Evolutionary conservation across 2,329 filamentous ascomycete species (phyloP), one percentile per base, ranked within the genome.

Genomic region (Fusarium anguioides): DNA sequence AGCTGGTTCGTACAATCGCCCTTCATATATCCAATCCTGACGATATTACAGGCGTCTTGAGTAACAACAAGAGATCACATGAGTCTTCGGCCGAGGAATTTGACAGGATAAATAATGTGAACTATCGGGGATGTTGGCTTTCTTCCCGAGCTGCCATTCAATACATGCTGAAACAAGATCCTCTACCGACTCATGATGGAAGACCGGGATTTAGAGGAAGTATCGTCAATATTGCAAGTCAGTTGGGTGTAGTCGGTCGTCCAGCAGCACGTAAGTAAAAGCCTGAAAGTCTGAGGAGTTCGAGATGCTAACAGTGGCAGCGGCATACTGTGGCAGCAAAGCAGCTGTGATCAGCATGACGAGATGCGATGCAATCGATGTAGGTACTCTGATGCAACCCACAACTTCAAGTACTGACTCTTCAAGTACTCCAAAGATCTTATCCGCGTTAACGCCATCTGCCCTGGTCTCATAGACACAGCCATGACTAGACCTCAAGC

Each of bases 401-500:
- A 20, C 7, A 1, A 2, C 10, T 11, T 5, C 26, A 11, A 4
- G 4, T 6, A 3, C 17, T 2, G 9, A 39, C 51, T 20, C 2
- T 6, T 87, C 20, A 83, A 88, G 64, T 87, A 87, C 68, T 83
- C 85, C 0, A 64, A 64, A 3, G 77, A 81, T 29, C 71, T 71
- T 1, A 79, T 81, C 27, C 71, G 79, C 5, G 68, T 81, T 23
- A 81, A 92, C 74, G 90, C 87, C 20, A 84, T 91, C 47, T 89
- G 86, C 31, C 89, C 90, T 0, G 89, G 90, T 0, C 88, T 91
- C 61, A 90, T 85, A 24, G 80, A 81, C 31, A 84, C 83, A 5
- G 81, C 81, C 0, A 80, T 84, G 77, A 82, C 81, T 80, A 76
- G 15, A 71, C 77, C 17, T 77, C 76, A 4, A 67, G 56, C 55